These are phyloP conservation scores for Lentinula guzmanii DNA, from an alignment of 768 basidiomycete species.

Conservation along the genomic window DNA sequence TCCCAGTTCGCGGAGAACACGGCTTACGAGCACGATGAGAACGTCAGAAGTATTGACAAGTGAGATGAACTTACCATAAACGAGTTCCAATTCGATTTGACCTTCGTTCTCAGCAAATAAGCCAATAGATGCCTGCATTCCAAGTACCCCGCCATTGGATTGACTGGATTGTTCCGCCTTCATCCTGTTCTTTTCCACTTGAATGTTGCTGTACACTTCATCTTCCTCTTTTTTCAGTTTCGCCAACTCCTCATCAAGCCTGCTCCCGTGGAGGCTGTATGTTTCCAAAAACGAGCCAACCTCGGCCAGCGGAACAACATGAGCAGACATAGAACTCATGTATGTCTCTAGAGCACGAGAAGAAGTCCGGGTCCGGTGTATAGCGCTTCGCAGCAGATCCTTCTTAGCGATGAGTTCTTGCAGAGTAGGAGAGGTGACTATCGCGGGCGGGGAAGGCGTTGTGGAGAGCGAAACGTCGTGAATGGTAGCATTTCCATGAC, in stretches of 20 bases:
- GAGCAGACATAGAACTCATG: slow-evolving; percentile 25
- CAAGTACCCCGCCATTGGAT: background rate
- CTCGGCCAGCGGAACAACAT: slow-evolving; percentile 19
- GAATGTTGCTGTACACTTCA: background rate
- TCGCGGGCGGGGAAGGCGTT: slow-evolving; percentile 10
- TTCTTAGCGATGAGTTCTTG: slow-evolving; percentile 18
- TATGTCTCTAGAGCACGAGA: slow-evolving; percentile 26
- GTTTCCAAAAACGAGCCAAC: background rate
- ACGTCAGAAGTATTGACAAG: background rate
- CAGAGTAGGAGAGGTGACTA: slow-evolving; percentile 21
- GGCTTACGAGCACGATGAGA: slow-evolving; percentile 21
- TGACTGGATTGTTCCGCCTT: background rate
- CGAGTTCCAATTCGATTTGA: slow-evolving; percentile 7
- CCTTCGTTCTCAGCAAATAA: slow-evolving; percentile 5
- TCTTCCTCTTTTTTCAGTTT: slow-evolving; percentile 5
- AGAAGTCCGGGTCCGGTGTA: slow-evolving; percentile 23
- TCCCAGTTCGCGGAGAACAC: slow-evolving; percentile 30
- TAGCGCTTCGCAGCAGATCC: slow-evolving; percentile 20
- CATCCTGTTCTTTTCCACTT: background rate
- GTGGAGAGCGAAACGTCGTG: slow-evolving; percentile 35
- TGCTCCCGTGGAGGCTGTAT: slow-evolving; percentile 1
- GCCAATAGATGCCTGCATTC: slow-evolving; percentile 5
- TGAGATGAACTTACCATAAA: slow-evolving; percentile 6
- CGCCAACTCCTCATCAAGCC: slow-evolving; percentile 1
- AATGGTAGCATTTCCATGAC: slow-evolving; percentile 37